Base-by-base conservation (phyloP, 1,284 basidiomycete genomes). In the Fomitopsis pinicola region DNA sequence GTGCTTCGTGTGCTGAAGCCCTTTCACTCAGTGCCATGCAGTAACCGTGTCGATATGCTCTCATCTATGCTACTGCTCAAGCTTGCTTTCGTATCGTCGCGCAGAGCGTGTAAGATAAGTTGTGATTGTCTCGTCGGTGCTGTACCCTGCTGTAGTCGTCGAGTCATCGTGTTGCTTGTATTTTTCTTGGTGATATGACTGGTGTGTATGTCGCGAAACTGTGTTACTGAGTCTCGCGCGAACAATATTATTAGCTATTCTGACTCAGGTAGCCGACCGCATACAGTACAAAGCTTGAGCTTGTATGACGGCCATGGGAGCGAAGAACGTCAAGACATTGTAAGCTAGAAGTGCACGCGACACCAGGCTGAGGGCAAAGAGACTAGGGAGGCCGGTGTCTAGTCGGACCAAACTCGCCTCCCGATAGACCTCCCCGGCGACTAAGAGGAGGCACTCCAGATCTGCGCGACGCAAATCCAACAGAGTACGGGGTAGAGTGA, bases 101-200 rank as follows among this genome's bases (percentile, higher is more conserved):
- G 48, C 42, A 44, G 53, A 50, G 56, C 45, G 53, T 61, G 59
- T 61, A 61, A 33, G 12, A 48, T 60, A 60, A 26, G 52, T 36
- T 40, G 9, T 35, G 19, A 12, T 35, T 22, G 50, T 57, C 44
- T 48, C 28, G 15, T 59, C 42, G 48, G 57, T 19, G 55, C 48
- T 54, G 35, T 40, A n/a, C 19, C 40, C n/a, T 54, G 38, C n/a
- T 54, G 35, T 19, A 36, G 36, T 54, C 36, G 52, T 54, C 52
- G 52, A 36, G 36, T 54, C n/a, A 7, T 36, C 36, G 52, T 30
- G 30, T 30, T 54, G 52, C 33, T 36, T 54, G 52, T 30, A 54
- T 54, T 1, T 54, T 36, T 54, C 52, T 50, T 40, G 52, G 50
- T 53, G n/a, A 46, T 46, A 12, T 53, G 22, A 22, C 30, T 33